Percentiles rank a stretch among this genome's conserved stretches.
phyloP scores from a whole-genome alignment of 139 green algal genomes.

The Coccomyxa sp. region DNA sequence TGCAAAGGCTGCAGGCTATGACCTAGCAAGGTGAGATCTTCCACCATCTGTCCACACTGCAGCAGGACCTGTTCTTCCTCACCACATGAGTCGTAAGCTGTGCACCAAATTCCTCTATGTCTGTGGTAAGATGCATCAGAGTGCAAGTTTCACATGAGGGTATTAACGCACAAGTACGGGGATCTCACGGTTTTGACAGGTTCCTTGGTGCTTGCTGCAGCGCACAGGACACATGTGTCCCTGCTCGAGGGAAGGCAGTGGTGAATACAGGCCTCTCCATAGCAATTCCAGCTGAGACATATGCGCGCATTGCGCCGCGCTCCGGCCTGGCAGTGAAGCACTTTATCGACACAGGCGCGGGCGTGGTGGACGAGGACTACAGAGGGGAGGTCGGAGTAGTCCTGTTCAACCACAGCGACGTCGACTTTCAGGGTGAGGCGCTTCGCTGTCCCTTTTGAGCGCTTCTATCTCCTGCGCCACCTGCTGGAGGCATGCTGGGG shows the following conservation, averaged over 20 bases:
- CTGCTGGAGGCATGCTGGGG: not conserved
- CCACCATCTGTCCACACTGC: not conserved
- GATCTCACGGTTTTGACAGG: not conserved
- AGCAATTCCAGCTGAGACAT: constrained; percentile 84
- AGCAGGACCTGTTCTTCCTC: not conserved
- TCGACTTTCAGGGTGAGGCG: constrained; percentile 71
- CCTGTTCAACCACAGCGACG: constrained; percentile 94
- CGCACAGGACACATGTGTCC: constrained; percentile 77
- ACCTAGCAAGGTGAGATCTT: constrained; percentile 73
- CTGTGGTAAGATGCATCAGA: not conserved
- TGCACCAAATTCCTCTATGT: too few species aligned
- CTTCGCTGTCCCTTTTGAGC: not conserved
- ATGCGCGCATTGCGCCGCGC: constrained; percentile 90
- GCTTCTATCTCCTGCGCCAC: not conserved
- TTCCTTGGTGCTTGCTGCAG: constrained; percentile 41
- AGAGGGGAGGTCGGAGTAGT: constrained; percentile 89
- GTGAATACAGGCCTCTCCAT: constrained; percentile 90
- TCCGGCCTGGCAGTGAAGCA: constrained; percentile 95
- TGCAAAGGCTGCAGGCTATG: constrained; percentile 85
- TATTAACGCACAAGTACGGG: not conserved
- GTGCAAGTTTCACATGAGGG: not conserved
- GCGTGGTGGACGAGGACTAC: constrained; percentile 98
- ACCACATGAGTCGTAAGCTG: too few species aligned
- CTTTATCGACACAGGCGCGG: constrained; percentile 94
- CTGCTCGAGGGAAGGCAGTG: constrained; percentile 77